phyloP scores from a whole-genome alignment of 225 moss, liverwort and hornwort species.

The Ulota crispa region DNA sequence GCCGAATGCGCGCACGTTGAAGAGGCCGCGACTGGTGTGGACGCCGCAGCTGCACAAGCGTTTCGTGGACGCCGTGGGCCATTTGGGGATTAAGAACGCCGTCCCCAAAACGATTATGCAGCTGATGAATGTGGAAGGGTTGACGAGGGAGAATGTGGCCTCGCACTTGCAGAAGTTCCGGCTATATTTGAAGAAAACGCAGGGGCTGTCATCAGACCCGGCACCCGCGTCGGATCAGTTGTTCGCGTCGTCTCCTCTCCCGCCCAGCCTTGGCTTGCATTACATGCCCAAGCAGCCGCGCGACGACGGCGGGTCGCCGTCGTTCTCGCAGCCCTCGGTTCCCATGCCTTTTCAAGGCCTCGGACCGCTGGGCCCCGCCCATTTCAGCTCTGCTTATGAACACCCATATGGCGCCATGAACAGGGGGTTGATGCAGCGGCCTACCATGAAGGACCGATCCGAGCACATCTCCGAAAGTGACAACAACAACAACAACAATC shows the following conservation, averaged over 20 bases:
- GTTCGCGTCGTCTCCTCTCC: constrained; percentile 85
- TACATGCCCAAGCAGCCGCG: constrained; percentile 70
- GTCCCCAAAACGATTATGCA: constrained; percentile 97
- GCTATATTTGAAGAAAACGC: constrained; percentile 85
- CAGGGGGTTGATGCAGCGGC: constrained; percentile 66
- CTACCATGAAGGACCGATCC: constrained; percentile 66
- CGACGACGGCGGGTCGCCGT: constrained; percentile 57
- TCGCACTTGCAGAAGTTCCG: constrained; percentile 90
- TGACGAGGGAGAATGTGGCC: constrained; percentile 90
- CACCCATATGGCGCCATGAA: constrained; percentile 58
- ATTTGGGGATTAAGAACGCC: constrained; percentile 87
- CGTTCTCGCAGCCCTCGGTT: constrained; percentile 55
- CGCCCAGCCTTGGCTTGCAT: constrained; percentile 74
- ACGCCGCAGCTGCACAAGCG: constrained; percentile 94
- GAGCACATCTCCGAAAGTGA: constrained; percentile 62
- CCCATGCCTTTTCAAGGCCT: constrained; percentile 62
- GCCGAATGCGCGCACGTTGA: constrained; percentile 78
- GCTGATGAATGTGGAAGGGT: constrained; percentile 93
- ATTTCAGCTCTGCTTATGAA: constrained; percentile 73
- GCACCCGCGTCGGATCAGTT: constrained; percentile 86
- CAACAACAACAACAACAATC: constrained; percentile 17
- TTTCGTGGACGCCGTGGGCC: constrained; percentile 88
- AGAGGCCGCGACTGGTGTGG: constrained; percentile 87
- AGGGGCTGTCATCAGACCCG: constrained; percentile 77
- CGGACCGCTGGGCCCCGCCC: constrained; percentile 44